Conservation (phyloP, 371 early-diverging fungal species). For the Sporodiniella umbellata region DNA sequence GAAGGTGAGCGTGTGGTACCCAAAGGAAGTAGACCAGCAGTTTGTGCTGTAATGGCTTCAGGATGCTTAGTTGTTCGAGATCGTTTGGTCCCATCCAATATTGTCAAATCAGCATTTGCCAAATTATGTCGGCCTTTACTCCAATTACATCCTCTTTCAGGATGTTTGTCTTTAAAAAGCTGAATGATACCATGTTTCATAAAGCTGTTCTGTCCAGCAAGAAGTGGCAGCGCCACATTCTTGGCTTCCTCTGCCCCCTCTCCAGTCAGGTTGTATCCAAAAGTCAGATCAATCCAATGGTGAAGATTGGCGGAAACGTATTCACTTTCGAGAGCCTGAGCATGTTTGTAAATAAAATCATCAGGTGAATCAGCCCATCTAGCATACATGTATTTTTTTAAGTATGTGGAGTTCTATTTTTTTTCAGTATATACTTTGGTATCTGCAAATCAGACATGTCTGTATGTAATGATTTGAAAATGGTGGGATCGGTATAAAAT, state of each 20-base stretch:
- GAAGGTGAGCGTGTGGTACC: slow-evolving; percentile 29
- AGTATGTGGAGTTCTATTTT: too few relatives aligned
- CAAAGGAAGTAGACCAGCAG: neutral
- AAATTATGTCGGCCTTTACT: slow-evolving; percentile 17
- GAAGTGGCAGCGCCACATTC: slow-evolving; percentile 65
- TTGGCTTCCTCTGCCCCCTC: slow-evolving; percentile 75
- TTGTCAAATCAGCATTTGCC: neutral
- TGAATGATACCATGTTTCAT: slow-evolving; percentile 79
- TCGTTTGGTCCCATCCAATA: neutral
- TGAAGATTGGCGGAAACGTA: slow-evolving; percentile 75
- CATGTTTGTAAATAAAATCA: slow-evolving; percentile 66
- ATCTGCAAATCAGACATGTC: slow-evolving; percentile 70
- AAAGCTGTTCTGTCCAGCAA: slow-evolving; percentile 62
- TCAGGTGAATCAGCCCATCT: slow-evolving; percentile 67
- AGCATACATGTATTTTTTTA: neutral
- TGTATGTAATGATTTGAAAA: slow-evolving; percentile 63
- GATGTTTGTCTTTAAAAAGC: slow-evolving; percentile 71
- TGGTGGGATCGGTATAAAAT: slow-evolving; percentile 62
- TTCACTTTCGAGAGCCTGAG: slow-evolving; percentile 76
- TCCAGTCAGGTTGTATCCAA: slow-evolving; percentile 75
- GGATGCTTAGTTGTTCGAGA: neutral
- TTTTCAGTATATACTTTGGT: slow-evolving; percentile 36
- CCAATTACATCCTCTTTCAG: slow-evolving; percentile 56
- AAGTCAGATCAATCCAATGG: slow-evolving; percentile 83
- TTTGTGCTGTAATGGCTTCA: neutral